Conservation (phyloP, 306 rosid genomes). For the Argentina anserina region DNA sequence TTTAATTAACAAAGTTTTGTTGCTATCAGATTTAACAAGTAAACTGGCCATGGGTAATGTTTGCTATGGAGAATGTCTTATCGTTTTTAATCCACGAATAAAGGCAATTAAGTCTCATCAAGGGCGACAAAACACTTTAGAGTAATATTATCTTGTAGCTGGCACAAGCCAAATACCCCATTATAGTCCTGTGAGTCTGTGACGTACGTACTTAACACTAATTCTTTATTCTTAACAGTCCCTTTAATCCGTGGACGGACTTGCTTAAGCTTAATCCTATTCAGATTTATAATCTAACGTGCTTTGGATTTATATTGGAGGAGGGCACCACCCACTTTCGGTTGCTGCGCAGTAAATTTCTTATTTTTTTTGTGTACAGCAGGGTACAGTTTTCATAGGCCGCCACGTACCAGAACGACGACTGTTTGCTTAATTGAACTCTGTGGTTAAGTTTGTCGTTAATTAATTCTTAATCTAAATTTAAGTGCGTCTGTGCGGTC, state of each 20-base stretch:
- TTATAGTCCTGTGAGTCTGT: neutral
- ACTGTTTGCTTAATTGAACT: neutral
- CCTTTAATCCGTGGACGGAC: neutral
- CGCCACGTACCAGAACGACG: slow-evolving; percentile 18
- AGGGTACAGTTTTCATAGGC: slow-evolving; percentile 16
- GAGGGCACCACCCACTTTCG: slow-evolving; percentile 15
- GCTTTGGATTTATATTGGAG: slow-evolving; percentile 3
- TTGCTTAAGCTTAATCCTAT: neutral
- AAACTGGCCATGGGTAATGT: neutral
- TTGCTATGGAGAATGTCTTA: slow-evolving; percentile 5
- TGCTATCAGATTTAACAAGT: neutral
- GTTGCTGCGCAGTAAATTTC: neutral
- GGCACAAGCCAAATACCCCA: slow-evolving; percentile 19
- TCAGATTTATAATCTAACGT: neutral
- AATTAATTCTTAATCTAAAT: neutral
- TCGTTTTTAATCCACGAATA: slow-evolving; percentile 15
- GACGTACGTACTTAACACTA: neutral
- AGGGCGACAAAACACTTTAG: slow-evolving; percentile 12
- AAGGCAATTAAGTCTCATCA: slow-evolving; percentile 2
- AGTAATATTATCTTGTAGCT: slow-evolving; percentile 17
- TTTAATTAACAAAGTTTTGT: slow-evolving; percentile 16
- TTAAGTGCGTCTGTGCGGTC: no score
- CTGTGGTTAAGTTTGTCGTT: neutral
- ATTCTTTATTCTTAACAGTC: neutral
- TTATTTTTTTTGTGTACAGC: neutral